These are phyloP conservation scores for Ceratocystis colombiana DNA, from an alignment of 2,329 filamentous ascomycete genomes.

Conservation along the genomic window DNA sequence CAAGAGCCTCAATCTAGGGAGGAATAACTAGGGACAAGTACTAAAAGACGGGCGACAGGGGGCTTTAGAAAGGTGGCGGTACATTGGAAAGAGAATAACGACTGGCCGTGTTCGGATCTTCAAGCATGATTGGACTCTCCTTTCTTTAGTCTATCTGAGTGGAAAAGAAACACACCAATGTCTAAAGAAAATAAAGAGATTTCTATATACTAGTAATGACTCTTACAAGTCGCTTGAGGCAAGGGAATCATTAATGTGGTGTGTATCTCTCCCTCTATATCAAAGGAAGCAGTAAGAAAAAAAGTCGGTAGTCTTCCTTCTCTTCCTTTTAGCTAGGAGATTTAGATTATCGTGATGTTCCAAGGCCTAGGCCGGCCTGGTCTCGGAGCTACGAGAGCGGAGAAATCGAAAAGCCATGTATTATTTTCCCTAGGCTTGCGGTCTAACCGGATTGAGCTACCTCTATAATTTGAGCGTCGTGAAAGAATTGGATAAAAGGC, in stretches of 20 bases:
- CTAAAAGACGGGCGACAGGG: not conserved
- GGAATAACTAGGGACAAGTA: not conserved
- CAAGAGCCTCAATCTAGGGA: constrained; percentile 8
- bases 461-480: not conserved
- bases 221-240: not conserved
- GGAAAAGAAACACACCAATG: not conserved
- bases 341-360: not conserved
- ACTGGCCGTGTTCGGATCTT: not conserved
- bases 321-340: not conserved
- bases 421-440: not conserved
- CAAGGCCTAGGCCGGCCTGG: constrained; percentile 6
- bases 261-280: not conserved
- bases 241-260: not conserved
- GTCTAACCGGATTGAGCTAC: not conserved
- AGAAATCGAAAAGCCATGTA: not conserved
- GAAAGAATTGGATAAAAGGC: not conserved
- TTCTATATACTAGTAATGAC: not conserved
- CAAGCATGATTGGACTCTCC: not conserved
- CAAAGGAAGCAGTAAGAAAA: not conserved
- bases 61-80: not conserved
- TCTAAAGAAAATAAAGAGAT: not conserved
- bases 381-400: not conserved
- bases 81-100: not conserved
- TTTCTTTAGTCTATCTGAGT: not conserved
- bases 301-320: not conserved